Percentiles rank a stretch among this genome's conserved stretches.
phyloP scores from a whole-genome alignment of 1,284 basidiomycete genomes.

The Bondarzewia mesenterica region DNA sequence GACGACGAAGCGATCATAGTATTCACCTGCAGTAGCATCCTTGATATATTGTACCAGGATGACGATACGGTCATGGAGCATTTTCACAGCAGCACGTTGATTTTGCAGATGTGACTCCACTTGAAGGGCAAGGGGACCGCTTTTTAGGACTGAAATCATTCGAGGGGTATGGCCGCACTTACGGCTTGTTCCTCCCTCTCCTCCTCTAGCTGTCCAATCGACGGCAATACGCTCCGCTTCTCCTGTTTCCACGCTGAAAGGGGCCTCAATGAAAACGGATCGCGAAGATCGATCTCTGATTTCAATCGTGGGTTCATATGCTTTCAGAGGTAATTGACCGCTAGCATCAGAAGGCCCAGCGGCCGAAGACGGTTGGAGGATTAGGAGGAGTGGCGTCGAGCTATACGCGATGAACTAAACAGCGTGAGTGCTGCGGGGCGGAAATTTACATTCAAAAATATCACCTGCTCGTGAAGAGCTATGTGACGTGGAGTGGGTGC shows the following conservation, averaged over 20 bases:
- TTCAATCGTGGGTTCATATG: constrained; percentile 85
- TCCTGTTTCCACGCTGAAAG: constrained; percentile 90
- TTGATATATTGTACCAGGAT: constrained; percentile 79
- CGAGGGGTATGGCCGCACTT: constrained; percentile 23
- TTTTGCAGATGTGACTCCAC: constrained; percentile 87
- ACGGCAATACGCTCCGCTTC: constrained; percentile 98
- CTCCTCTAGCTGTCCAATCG: constrained; percentile 90
- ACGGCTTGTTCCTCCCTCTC: constrained; percentile 75
- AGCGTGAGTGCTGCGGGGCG: not conserved
- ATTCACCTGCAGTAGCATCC: constrained; percentile 64
- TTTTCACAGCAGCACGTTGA: constrained; percentile 91
- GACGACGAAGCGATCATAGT: not conserved
- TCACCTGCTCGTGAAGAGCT: constrained; percentile 79
- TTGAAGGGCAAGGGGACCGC: too few species aligned
- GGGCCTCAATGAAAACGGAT: constrained; percentile 74
- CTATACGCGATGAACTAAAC: constrained; percentile 63
- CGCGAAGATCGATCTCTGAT: constrained; percentile 71
- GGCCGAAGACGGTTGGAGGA: constrained; percentile 52
- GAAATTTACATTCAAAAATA: constrained; percentile 5
- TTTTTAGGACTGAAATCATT: not conserved
- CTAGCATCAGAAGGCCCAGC: constrained; percentile 48
- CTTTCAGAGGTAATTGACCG: constrained; percentile 74
- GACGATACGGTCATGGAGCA: constrained; percentile 87
- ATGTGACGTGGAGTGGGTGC: constrained; percentile 70
- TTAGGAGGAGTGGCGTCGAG: constrained; percentile 68